Evolutionary conservation across 2,329 filamentous ascomycete species (phyloP), one percentile per base, ranked within the genome.

Genomic region (Alternaria dauci): DNA sequence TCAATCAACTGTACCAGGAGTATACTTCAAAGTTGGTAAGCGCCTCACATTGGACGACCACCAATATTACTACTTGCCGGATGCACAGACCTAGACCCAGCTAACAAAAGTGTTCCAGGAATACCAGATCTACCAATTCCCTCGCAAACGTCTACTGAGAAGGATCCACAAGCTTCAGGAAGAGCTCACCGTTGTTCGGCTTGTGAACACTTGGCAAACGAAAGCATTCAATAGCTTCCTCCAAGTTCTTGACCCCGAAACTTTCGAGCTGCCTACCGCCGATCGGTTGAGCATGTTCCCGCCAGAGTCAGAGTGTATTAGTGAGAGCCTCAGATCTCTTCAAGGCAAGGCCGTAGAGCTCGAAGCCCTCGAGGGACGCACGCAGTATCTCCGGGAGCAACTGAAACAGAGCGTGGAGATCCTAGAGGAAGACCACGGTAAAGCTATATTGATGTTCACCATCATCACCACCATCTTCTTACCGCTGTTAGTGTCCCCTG

Each of bases 381-480:
- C 53, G 5, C 34, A 51, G n/a, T 46, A 46, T 8, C 55, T 68
- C 2, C 38, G 46, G 9, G 55, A 66, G n/a, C 43, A 70, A 9
- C 75, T 68, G 11, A 58, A 56, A 20, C 55, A 65, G 5, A 65
- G 48, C 30, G 48, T 63, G 5, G 65, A 61, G 39, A 68, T 66
- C 25, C 34, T 55, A 0, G 61, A 67, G 43, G 64, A 67, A 55
- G 64, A 47, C 18, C 25, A 64, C 30, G 41, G 39, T 4, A 68
- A 62, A 39, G 63, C 63, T 2, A 65, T 66, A 14, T 28, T 61
- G 2, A 32, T 65, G 0, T 67, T 70, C 32, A 64, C 65, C 0
- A 50, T 64, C 36, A 73, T 79, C 16, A 80, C 78, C 0, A 75
- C 76, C 36, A 64, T 80, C 34, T 81, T 80, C n/a, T 26, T 67